Evolutionary conservation across 768 basidiomycete species (phyloP).

Genomic region (Pulveroboletus sp.): DNA sequence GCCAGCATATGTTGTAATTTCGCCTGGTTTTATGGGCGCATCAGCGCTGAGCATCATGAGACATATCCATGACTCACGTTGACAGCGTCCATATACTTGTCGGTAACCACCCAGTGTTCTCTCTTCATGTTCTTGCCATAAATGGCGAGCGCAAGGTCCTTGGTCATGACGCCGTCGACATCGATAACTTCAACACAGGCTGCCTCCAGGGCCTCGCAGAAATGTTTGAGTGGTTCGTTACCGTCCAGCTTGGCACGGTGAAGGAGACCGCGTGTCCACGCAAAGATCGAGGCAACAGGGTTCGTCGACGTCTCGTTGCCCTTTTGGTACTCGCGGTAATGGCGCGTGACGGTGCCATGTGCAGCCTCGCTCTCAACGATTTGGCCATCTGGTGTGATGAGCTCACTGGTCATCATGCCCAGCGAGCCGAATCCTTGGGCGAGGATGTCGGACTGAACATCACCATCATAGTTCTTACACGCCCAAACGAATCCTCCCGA

Average conservation of each 20-base stretch:
- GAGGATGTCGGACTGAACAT: conserved; percentile 88
- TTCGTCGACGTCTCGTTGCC: conserved; percentile 98
- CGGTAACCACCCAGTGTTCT: conserved; percentile 95
- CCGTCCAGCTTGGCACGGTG: conserved; percentile 91
- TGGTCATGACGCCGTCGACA: conserved; percentile 89
- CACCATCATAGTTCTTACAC: conserved; percentile 78
- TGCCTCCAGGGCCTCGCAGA: conserved; percentile 76
- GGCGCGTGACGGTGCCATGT: conserved; percentile 94
- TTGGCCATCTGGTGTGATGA: conserved; percentile 91
- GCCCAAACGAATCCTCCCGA: conserved; percentile 87
- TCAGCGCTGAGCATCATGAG: conserved; percentile 10
- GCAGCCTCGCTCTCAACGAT: conserved; percentile 95
- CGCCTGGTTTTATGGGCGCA: conserved; percentile 27
- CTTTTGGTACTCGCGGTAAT: conserved; percentile 97
- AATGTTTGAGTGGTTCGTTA: conserved; percentile 68
- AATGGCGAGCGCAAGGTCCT: conserved; percentile 93
- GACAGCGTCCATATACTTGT: conserved; percentile 90
- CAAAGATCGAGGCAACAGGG: conserved; percentile 97
- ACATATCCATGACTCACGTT: conserved; percentile 52
- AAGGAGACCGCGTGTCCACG: conserved; percentile 93
- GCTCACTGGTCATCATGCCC: conserved; percentile 98
- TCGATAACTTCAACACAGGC: conserved; percentile 92
- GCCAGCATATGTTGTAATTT: conserved; percentile 45
- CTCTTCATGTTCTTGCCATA: conserved; percentile 88
- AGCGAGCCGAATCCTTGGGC: conserved; percentile 96